phyloP scores from a whole-genome alignment of 768 basidiomycete genomes.

The Lactarius evosmus region DNA sequence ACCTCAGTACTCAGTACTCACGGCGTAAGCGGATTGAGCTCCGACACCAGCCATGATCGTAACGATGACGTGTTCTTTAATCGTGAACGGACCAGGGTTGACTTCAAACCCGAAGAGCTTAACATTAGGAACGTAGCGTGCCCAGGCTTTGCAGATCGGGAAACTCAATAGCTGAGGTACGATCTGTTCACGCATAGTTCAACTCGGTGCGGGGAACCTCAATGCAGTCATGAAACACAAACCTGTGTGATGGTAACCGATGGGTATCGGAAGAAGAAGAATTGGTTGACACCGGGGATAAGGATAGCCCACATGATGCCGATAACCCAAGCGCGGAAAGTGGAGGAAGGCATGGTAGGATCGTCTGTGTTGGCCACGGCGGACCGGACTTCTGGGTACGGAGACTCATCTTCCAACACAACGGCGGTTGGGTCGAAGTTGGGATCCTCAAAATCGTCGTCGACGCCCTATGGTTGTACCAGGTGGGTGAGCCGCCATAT shows the following conservation, averaged over 20 bases:
- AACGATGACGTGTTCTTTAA: slow-evolving; percentile 68
- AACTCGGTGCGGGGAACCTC: slow-evolving; percentile 14
- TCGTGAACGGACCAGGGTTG: slow-evolving; percentile 68
- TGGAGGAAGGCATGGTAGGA: slow-evolving; percentile 38
- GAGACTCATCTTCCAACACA: slow-evolving; percentile 45
- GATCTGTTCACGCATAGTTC: slow-evolving; percentile 33
- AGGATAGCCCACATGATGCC: slow-evolving; percentile 50
- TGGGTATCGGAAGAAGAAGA: slow-evolving; percentile 72
- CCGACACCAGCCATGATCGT: slow-evolving; percentile 43
- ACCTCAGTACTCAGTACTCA: slow-evolving; percentile 14
- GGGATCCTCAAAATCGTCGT: slow-evolving; percentile 36
- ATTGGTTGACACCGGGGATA: slow-evolving; percentile 73
- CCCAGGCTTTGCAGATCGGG: slow-evolving; percentile 62
- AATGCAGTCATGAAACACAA: slow-evolving; percentile 8
- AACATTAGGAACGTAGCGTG: slow-evolving; percentile 49
- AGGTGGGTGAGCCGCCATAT: too few species aligned
- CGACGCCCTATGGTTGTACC: slow-evolving; percentile 1
- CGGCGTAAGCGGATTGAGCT: slow-evolving; percentile 35
- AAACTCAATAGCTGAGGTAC: slow-evolving; percentile 69
- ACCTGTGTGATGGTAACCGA: slow-evolving; percentile 35
- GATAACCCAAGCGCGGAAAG: slow-evolving; percentile 40
- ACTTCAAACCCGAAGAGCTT: slow-evolving; percentile 50
- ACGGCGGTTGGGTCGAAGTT: slow-evolving; percentile 36
- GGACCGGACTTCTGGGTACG: slow-evolving; percentile 53
- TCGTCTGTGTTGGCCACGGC: slow-evolving; percentile 51